Evolutionary conservation across 1,284 basidiomycete genomes (phyloP).

Genomic region (Microbotryum saponariae): DNA sequence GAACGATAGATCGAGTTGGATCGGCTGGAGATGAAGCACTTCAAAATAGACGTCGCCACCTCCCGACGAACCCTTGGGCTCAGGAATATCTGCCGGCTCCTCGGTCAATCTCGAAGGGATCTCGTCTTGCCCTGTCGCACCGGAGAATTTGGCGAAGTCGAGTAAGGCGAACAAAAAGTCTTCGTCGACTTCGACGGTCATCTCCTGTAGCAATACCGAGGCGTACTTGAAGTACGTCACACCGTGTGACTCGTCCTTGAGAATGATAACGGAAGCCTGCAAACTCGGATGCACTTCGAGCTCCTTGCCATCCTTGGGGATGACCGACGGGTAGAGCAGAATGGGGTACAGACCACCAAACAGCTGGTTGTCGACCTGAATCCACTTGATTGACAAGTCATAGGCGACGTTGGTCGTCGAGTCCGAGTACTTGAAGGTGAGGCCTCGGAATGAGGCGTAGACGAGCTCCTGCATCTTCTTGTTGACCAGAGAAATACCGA

Average conservation of each 20-base stretch:
- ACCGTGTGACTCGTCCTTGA: conserved; percentile 93
- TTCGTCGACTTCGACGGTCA: conserved; percentile 94
- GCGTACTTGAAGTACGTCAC: conserved; percentile 97
- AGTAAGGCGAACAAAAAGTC: conserved; percentile 89
- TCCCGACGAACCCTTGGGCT: conserved; percentile 57
- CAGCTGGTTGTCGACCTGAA: conserved; percentile 96
- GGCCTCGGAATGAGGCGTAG: conserved; percentile 70
- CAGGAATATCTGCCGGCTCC: conserved; percentile 65
- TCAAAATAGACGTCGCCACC: conserved; percentile 91
- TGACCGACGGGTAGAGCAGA: conserved; percentile 86
- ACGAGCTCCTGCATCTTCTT: conserved; percentile 80
- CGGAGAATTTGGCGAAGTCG: conserved; percentile 84
- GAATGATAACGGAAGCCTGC: conserved; percentile 76
- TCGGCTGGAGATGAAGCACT: conserved; percentile 91
- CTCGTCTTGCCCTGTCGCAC: conserved; percentile 75
- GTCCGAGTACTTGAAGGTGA: conserved; percentile 81
- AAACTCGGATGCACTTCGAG: conserved; percentile 79
- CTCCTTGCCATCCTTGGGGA: conserved; percentile 70
- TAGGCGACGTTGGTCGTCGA: conserved; percentile 73
- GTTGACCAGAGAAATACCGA: conserved; percentile 90
- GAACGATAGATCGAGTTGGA: conserved; percentile 87
- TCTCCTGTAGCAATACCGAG: conserved; percentile 83
- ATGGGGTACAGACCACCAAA: conserved; percentile 95
- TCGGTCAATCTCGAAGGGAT: conserved; percentile 58
- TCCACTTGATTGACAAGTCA: conserved; percentile 72